phyloP scores from a whole-genome alignment of 108 stramenopile species.

The Mediolabrus comicus region DNA sequence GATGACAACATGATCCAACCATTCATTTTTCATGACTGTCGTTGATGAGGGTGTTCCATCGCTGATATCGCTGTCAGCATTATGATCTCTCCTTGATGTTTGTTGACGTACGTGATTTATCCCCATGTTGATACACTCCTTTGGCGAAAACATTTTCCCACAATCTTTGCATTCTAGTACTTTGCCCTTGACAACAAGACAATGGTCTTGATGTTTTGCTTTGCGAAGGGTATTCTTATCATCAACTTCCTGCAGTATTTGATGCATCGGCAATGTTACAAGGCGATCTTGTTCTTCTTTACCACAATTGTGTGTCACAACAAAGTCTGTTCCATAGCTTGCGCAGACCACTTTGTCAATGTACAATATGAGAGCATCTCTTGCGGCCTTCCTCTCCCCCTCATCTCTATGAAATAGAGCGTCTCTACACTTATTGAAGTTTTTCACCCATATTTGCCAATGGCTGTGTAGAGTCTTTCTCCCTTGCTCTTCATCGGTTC shows the following conservation, averaged over 20 bases:
- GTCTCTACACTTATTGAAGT: background rate
- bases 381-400: background rate
- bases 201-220: background rate
- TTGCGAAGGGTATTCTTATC: background rate
- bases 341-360: background rate
- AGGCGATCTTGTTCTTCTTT: no score
- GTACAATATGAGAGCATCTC: background rate
- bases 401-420: background rate
- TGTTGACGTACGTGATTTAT: no score
- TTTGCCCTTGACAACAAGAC: background rate
- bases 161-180: background rate
- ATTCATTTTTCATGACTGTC: no score
- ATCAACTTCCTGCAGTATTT: background rate
- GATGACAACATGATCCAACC: no score
- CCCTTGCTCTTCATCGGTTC: constrained; percentile 2
- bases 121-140: background rate
- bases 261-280: background rate
- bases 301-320: background rate
- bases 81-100: background rate
- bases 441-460: background rate
- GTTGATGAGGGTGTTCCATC: no score
- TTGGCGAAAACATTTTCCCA: background rate
- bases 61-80: no score
- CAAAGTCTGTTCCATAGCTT: background rate
- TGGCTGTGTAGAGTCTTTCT: constrained; percentile 1